Base-by-base conservation (phyloP, 176 grass and related monocot species). In the Eremochloa ophiuroides region DNA sequence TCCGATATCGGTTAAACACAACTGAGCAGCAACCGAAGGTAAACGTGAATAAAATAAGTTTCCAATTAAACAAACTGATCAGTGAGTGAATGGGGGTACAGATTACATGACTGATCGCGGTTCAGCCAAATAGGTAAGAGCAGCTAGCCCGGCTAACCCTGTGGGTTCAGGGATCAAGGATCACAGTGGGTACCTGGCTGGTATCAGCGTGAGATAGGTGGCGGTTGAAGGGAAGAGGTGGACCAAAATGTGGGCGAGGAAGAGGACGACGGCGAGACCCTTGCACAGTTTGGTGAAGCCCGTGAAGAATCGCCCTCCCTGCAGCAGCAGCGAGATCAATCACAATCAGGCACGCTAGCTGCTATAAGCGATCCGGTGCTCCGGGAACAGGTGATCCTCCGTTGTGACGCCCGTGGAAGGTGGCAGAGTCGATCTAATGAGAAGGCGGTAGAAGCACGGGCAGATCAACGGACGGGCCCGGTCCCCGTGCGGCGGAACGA, bases 221-320 rank as follows among this genome's bases (percentile, higher is more conserved):
- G 87, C 46, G 55, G 85, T 71, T 20, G 87, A 90, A 82, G 94
- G 94, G 80, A 94, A 88, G 15, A 94, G 37, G 80, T 88, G 89
- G 64, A 92, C 60, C 8, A 87, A 80, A 79, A 83, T 59, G 87
- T 86, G 91, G 69, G 69, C 91, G 55, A 84, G 78, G 87, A 97
- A 69, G 48, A 97, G 58, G 72, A 92, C 51, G 41, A 91, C 80
- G 13, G 85, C 85, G 46, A 97, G 91, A 56, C 94, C 94, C 76
- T 97, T 97, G 85, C 94, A 97, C 56, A 97, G 84, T 63, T 60
- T 88, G 71, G 91, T 94, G 83, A 85, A 97, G 75, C 87, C 94
- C 22, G 93, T 91, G 74, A 88, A 88, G 87, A 88, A 89, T 10
- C 51, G 85, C 22, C 80, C 83, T 2, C 77, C 85, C 94, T 97